Evolutionary conservation across 1,284 basidiomycete species (phyloP).

Genomic region (Ustilago crameri): DNA sequence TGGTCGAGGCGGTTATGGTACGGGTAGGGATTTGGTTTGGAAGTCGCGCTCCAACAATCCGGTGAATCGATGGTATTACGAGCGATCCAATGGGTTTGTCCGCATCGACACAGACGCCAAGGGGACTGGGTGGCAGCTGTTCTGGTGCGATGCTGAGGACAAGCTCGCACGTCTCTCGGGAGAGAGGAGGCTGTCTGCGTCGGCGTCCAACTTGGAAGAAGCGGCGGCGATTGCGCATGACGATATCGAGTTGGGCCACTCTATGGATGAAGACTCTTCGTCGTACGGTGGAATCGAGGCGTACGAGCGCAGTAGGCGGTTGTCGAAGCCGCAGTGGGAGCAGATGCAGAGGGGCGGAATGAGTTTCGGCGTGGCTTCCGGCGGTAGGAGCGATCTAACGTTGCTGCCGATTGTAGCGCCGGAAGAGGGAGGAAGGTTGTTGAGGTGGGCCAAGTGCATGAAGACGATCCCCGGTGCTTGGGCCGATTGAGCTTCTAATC

Average conservation of each 20-base stretch:
- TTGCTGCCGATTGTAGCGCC: slow-evolving; percentile 79
- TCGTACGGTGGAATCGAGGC: slow-evolving; percentile 25
- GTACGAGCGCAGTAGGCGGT: slow-evolving; percentile 34
- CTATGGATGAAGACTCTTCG: slow-evolving; percentile 21
- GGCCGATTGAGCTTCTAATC: slow-evolving; percentile 70
- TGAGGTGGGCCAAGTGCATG: slow-evolving; percentile 79
- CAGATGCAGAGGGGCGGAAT: slow-evolving; percentile 51
- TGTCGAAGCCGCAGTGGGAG: slow-evolving; percentile 63
- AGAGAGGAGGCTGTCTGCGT: slow-evolving; percentile 47
- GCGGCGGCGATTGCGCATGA: slow-evolving; percentile 40
- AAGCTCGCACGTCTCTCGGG: slow-evolving; percentile 68
- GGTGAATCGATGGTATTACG: slow-evolving; percentile 99
- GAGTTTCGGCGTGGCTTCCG: slow-evolving; percentile 63
- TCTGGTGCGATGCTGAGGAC: slow-evolving; percentile 98
- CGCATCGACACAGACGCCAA: slow-evolving; percentile 71
- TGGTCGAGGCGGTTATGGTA: slow-evolving; percentile 84
- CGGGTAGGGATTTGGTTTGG: slow-evolving; percentile 95
- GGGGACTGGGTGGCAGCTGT: slow-evolving; percentile 79
- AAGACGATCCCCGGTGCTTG: slow-evolving; percentile 84
- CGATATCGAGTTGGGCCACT: slow-evolving; percentile 28
- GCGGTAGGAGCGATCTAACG: slow-evolving; percentile 38
- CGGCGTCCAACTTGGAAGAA: slow-evolving; percentile 35
- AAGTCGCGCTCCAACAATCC: slow-evolving; percentile 90
- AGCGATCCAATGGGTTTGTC: slow-evolving; percentile 90
- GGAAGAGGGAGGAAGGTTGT: slow-evolving; percentile 82